Conservation (phyloP, 768 basidiomycete species). For the Lactarius vividus region DNA sequence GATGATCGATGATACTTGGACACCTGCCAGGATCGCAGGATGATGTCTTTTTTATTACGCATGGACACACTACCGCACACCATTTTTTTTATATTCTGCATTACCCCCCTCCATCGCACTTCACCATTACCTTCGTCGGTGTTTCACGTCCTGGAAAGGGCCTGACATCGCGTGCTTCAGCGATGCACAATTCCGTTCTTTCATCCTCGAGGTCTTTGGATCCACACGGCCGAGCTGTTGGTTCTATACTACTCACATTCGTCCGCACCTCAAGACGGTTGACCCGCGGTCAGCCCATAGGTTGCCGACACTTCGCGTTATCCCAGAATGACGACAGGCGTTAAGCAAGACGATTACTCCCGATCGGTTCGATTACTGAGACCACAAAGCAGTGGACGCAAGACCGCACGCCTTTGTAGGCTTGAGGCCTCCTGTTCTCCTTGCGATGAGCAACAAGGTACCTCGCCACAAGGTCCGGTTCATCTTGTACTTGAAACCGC, state of each 20-base stretch:
- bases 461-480: constrained; percentile 46
- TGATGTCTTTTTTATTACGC: constrained; percentile 26
- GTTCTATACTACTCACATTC: constrained; percentile 1
- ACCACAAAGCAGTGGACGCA: constrained; percentile 63
- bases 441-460: constrained; percentile 42
- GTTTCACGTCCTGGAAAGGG: constrained; percentile 19
- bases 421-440: constrained; percentile 52
- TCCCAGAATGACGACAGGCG: constrained; percentile 22
- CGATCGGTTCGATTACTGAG: constrained; percentile 51
- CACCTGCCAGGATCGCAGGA: constrained; percentile 29
- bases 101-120: constrained; percentile 9
- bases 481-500: constrained; percentile 48
- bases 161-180: constrained; percentile 28
- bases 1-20: constrained; percentile 29
- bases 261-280: constrained; percentile 23
- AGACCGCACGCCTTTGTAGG: constrained; percentile 55
- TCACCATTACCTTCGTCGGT: constrained; percentile 16
- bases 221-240: constrained; percentile 26
- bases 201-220: constrained; percentile 18
- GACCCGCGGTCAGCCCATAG: constrained; percentile 24
- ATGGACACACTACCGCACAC: constrained; percentile 28
- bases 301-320: constrained; percentile 22
- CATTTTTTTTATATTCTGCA: constrained; percentile 24
- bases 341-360: constrained; percentile 51
- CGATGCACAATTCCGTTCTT: constrained; percentile 27